Evolutionary conservation across 345 rosid genomes (phyloP).

Genomic region (Brassica juncea): DNA sequence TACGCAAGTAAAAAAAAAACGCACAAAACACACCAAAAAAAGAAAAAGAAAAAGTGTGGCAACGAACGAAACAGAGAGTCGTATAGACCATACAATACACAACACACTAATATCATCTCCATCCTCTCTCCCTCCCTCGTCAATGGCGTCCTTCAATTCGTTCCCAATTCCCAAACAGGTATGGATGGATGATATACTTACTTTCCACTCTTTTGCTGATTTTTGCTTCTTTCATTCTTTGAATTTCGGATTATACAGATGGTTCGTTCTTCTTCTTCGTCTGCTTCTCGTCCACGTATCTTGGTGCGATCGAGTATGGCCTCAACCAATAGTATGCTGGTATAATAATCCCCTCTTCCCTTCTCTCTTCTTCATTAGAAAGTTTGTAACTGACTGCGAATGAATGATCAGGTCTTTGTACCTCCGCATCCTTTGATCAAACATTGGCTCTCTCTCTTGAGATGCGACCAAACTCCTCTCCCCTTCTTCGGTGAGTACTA

Average conservation of each 20-base stretch:
- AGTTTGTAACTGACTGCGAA: not conserved
- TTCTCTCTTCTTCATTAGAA: not conserved
- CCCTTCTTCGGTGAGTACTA: slow-evolving; percentile 23
- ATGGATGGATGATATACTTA: too few relatives aligned
- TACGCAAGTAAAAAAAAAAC: too few relatives aligned
- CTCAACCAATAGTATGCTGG: slow-evolving; percentile 30
- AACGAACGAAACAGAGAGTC: not conserved
- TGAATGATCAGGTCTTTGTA: slow-evolving; percentile 20
- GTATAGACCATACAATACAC: slow-evolving; percentile 33
- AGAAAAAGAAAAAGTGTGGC: not conserved
- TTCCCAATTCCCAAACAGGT: slow-evolving; percentile 33
- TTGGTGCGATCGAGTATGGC: slow-evolving; percentile 31
- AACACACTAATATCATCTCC: not conserved
- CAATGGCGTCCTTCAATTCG: slow-evolving; percentile 40
- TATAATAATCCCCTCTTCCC: not conserved
- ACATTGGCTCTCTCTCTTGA: slow-evolving; percentile 31
- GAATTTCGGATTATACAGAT: slow-evolving; percentile 7
- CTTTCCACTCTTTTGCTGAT: too few relatives aligned
- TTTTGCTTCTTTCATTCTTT: not conserved
- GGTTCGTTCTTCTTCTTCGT: slow-evolving; percentile 31
- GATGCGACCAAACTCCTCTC: slow-evolving; percentile 26
- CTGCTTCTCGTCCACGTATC: slow-evolving; percentile 32
- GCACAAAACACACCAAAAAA: too few relatives aligned
- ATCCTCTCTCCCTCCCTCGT: not conserved
- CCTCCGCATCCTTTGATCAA: slow-evolving; percentile 37